phyloP scores from a whole-genome alignment of 1,284 basidiomycete genomes.

The Ceratobasidium theobromae region DNA sequence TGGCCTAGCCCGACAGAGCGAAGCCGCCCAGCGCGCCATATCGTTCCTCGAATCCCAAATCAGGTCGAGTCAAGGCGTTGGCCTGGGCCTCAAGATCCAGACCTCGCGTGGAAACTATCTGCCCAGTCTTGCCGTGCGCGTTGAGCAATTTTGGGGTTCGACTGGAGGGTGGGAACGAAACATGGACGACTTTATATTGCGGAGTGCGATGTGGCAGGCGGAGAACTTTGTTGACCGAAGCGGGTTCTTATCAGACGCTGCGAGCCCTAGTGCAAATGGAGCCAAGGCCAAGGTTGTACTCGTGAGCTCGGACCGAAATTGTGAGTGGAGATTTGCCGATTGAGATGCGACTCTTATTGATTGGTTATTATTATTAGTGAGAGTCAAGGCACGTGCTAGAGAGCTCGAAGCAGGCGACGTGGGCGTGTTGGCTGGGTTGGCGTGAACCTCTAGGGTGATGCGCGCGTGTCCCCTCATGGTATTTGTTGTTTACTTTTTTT shows the following conservation, averaged over 20 bases:
- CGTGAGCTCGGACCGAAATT: constrained; percentile 88
- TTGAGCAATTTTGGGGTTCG: constrained; percentile 79
- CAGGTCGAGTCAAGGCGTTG: constrained; percentile 11
- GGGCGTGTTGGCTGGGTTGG: background rate
- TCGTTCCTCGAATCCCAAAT: constrained; percentile 14
- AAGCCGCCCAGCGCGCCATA: constrained; percentile 11
- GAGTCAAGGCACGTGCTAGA: constrained; percentile 79
- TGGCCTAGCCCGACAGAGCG: constrained; percentile 71
- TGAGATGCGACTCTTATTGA: constrained; percentile 25
- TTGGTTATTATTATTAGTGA: constrained; percentile 52
- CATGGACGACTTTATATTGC: constrained; percentile 94
- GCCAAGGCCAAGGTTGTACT: constrained; percentile 80
- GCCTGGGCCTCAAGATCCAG: constrained; percentile 75
- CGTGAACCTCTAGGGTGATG: background rate
- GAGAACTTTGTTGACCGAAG: constrained; percentile 90
- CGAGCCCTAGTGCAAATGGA: constrained; percentile 41
- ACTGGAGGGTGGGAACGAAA: constrained; percentile 64
- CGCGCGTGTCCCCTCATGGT: background rate
- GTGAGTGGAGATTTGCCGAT: constrained; percentile 52
- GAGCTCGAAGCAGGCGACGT: constrained; percentile 73
- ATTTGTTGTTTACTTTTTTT: background rate
- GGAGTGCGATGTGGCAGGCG: constrained; percentile 88
- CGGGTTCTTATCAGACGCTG: constrained; percentile 56
- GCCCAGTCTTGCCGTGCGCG: constrained; percentile 76
- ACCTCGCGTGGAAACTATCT: constrained; percentile 96